Base-by-base conservation (phyloP, 495 filamentous ascomycete species). In the Pseudevernia furfuracea region DNA sequence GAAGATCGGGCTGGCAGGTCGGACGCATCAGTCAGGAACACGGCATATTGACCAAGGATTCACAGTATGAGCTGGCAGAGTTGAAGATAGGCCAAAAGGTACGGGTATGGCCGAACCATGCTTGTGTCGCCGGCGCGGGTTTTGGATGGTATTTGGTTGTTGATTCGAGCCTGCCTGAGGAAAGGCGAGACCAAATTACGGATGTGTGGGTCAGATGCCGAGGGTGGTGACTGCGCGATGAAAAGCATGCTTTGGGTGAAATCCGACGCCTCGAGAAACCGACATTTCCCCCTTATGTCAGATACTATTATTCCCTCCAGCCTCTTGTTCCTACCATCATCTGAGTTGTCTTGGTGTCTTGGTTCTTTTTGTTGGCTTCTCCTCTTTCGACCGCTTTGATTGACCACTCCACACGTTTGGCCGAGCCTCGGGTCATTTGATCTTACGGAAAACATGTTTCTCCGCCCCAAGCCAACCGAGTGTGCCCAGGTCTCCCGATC, bases 101-200 rank as follows among this genome's bases (percentile, higher is more conserved):
- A 32, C 79, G 86, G 58, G 77, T 96, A 15, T 93, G 86, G 81
- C 90, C 91, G 1, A 95, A 95, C 69, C 92, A 96, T 74, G 83
- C 89, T 46, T 96, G 92, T 70, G 87, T 94, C 59, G 84, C 89
- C 7, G 87, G 88, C 1, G 86, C 85, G 0, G 83, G 84, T 3
- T 87, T 85, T 72, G 85, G 83, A 10, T 92, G 82, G 76, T 96
- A 92, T 73, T 75, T 91, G 39, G 76, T 96, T 32, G 84, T 95
- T 7, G 89, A 95, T 74, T 85, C 82, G 34, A 69, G 66, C 14
- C 59, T 67, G 48, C 60, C 70, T 19, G 75, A 80, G 44, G 73
- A 71, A 14, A 75, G 78, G 65, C 76, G 81, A 59, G 80, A 86
- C 44, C 82, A 83, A 67, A 76, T 90, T 62, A 77, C 89, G 46